Conservation (phyloP, 352 stramenopile genomes). For the Elongisporangium undulatum region DNA sequence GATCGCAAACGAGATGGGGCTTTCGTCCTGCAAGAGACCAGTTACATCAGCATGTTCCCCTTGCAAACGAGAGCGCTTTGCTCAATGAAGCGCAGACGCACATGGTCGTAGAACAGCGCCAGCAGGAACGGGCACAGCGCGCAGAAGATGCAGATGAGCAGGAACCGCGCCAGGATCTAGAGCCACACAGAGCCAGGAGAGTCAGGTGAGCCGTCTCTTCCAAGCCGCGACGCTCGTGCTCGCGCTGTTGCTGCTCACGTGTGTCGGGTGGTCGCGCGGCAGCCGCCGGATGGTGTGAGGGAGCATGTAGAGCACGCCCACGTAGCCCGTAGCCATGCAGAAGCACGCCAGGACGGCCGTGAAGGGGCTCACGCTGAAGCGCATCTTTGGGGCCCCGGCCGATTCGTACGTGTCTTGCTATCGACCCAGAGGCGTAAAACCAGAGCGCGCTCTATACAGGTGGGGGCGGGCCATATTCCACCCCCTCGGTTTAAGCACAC, state of each 20-base stretch:
- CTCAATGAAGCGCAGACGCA: too few relatives aligned
- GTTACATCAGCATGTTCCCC: neutral
- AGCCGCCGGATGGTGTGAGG: slow-evolving; percentile 67
- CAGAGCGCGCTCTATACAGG: slow-evolving; percentile 1
- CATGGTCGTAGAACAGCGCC: slow-evolving; percentile 79
- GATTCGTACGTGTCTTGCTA: neutral
- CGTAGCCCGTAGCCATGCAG: slow-evolving; percentile 77
- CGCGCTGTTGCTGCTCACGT: slow-evolving; percentile 33
- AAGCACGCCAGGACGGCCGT: slow-evolving; percentile 74
- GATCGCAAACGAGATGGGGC: slow-evolving; percentile 73
- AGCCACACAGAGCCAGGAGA: neutral
- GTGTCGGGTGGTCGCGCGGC: slow-evolving; percentile 78
- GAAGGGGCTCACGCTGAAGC: slow-evolving; percentile 66
- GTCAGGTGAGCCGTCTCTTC: slow-evolving; percentile 1
- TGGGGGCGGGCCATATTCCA: neutral
- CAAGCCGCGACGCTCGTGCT: neutral
- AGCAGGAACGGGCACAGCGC: slow-evolving; percentile 78
- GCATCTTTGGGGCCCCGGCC: slow-evolving; percentile 40
- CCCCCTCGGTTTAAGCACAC: neutral
- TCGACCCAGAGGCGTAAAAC: slow-evolving; percentile 6
- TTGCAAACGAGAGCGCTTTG: too few relatives aligned
- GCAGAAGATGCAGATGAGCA: slow-evolving; percentile 87
- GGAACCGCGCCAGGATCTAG: slow-evolving; percentile 83
- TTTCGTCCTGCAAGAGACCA: slow-evolving; percentile 51
- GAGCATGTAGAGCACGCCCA: slow-evolving; percentile 84